Conservation (phyloP, 2,329 filamentous ascomycete genomes). For the Diaporthe aspalathi region DNA sequence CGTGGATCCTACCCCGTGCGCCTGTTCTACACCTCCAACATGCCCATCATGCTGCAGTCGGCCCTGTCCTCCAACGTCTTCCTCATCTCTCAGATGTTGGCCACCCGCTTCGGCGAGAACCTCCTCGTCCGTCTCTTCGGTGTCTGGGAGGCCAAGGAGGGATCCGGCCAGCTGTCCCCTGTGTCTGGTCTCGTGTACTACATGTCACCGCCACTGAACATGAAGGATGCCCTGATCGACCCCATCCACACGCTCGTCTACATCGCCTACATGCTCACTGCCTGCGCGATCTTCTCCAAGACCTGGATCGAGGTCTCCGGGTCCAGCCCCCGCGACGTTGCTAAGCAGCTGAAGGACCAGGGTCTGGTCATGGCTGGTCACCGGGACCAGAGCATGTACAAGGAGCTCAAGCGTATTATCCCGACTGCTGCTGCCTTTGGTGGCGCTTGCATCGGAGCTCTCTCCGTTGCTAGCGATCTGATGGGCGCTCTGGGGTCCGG, state of each 20-base stretch:
- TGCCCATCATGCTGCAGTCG: constrained; percentile 99
- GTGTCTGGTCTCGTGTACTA: constrained; percentile 97
- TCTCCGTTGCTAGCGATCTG: constrained; percentile 95
- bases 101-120: constrained; percentile 99
- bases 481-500: constrained; percentile 95
- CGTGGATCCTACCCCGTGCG: constrained; percentile 98
- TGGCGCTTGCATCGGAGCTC: constrained; percentile 97
- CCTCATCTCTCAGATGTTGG: constrained; percentile 99
- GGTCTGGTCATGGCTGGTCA: constrained; percentile 99
- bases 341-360: constrained; percentile 99
- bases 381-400: constrained; percentile 99
- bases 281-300: constrained; percentile 96
- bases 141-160: constrained; percentile 98
- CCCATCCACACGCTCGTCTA: constrained; percentile 97
- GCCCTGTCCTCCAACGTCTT: constrained; percentile 99
- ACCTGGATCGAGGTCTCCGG: constrained; percentile 99
- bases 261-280: constrained; percentile 96
- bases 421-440: constrained; percentile 98
- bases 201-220: constrained; percentile 98
- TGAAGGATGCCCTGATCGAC: constrained; percentile 96
- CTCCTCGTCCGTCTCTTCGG: constrained; percentile 96
- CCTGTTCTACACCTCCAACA: constrained; percentile 99
- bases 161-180: constrained; percentile 94
- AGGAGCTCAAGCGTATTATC: constrained; percentile 99
- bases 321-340: constrained; percentile 96